Base-by-base conservation (phyloP, 306 rosid genomes). In the Vigna hirtella region DNA sequence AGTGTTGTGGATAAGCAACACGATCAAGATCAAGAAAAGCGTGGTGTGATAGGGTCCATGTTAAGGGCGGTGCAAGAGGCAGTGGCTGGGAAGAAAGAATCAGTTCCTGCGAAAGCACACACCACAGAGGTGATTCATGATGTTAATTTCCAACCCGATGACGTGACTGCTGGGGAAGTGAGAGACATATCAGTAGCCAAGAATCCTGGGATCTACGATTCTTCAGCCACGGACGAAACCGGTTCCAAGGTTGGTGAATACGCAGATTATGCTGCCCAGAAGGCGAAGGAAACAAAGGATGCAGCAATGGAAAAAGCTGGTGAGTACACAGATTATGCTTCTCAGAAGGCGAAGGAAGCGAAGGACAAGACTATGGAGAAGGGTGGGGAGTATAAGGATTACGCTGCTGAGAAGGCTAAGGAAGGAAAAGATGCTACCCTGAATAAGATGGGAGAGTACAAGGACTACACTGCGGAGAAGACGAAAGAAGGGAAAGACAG, bases 41-140 rank as follows among this genome's bases (percentile, higher is more conserved):
- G 87, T 0, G 97, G 96, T 1, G 90, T 92, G 1, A 77, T 92
- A 2, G 91, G 96, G 0, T 89, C 96, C 2, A 30, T 93, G 71
- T 26, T 95, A 52, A 81, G 61, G 59, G 89, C 86, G 0, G 97
- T 88, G 20, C 86, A 89, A 0, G 89, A 84, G 42, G 90, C 89
- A 4, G 87, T 92, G 43, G 91, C 88, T 43, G 98, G 95, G 0
- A 90, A 89, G 63, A 70, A 80, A n/a, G 76, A 73, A 20, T 7
- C 18, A 2, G 4, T 3, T 12, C 56, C 79, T 2, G 2, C 51
- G 0, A 49, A 30, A 6, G 0, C 47, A 2, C 0, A 16, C 15
- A 9, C 40, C 8, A 28, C 5, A 0, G 57, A 77, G 4, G 74
- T 65, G 0, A 73, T 61, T 4, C 50, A 52, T 9, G 32, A 28